A percentile compares a stretch with the other conserved stretches of the same genome.
phyloP scores from a whole-genome alignment of 768 basidiomycete species.

The Tricholoma flavovirens region DNA sequence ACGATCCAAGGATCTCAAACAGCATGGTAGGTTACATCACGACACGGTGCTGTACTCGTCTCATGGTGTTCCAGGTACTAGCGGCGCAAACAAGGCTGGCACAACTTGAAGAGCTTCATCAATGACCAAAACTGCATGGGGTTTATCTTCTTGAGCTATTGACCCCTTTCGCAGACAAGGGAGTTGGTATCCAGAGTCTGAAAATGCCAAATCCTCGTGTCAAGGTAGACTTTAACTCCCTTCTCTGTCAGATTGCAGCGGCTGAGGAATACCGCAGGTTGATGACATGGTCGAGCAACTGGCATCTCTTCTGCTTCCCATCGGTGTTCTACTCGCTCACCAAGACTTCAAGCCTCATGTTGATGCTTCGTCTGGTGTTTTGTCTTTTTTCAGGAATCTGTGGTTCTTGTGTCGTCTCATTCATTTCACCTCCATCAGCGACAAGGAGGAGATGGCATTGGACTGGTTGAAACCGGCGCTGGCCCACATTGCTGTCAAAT shows the following conservation, averaged over 20 bases:
- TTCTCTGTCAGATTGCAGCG: constrained; percentile 1
- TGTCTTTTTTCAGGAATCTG: constrained; percentile 81
- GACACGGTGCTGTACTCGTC: not conserved
- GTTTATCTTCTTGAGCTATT: constrained; percentile 79
- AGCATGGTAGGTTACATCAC: constrained; percentile 58
- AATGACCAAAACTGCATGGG: constrained; percentile 71
- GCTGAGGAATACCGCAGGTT: constrained; percentile 35
- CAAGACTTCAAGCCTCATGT: constrained; percentile 57
- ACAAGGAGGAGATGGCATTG: constrained; percentile 57
- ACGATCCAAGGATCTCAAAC: constrained; percentile 83
- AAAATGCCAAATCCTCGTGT: constrained; percentile 59
- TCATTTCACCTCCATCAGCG: constrained; percentile 58
- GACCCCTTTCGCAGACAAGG: constrained; percentile 84
- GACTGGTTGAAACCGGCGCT: constrained; percentile 77
- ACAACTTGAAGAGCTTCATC: constrained; percentile 65
- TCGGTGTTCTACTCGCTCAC: constrained; percentile 81
- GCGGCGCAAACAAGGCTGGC: constrained; percentile 90
- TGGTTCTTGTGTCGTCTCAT: constrained; percentile 94
- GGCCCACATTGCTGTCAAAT: constrained; percentile 76
- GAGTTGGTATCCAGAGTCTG: constrained; percentile 81
- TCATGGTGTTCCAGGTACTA: constrained; percentile 48
- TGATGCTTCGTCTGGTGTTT: constrained; percentile 51
- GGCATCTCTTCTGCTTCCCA: constrained; percentile 82
- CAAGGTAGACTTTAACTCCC: constrained; percentile 41
- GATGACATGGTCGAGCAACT: constrained; percentile 86